These are phyloP conservation scores for Fusarium keratoplasticum DNA, from an alignment of 2,329 filamentous ascomycete species.

Conservation along the genomic window DNA sequence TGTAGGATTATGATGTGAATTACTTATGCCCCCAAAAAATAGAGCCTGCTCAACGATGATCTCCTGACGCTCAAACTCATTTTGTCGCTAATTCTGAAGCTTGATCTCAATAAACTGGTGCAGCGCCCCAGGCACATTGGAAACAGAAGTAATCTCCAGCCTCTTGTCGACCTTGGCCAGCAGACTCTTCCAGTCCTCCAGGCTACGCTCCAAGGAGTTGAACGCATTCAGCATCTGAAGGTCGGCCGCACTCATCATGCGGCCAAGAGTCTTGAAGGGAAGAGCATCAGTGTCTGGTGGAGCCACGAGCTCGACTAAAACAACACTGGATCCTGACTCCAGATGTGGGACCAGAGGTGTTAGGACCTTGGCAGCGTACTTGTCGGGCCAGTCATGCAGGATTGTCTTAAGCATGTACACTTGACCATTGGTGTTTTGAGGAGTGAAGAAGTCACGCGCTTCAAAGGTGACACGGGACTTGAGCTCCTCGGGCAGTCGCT, in stretches of 20 bases:
- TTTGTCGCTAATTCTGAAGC: not conserved
- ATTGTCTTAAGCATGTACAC: conserved; percentile 65
- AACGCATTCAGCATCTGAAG: conserved; percentile 61
- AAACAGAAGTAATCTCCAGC: conserved; percentile 14
- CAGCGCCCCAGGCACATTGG: conserved; percentile 3
- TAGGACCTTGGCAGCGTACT: conserved; percentile 53
- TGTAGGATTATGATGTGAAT: not conserved
- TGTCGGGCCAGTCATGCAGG: conserved; percentile 66
- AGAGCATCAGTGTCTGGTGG: conserved; percentile 40
- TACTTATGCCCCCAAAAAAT: not conserved
- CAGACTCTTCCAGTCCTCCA: conserved; percentile 23
- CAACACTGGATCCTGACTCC: conserved; percentile 54
- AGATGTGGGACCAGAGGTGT: conserved; percentile 56
- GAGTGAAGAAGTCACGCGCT: conserved; percentile 52
- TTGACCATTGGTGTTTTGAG: conserved; percentile 53
- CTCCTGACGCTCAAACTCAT: not conserved
- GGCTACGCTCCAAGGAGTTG: conserved; percentile 48
- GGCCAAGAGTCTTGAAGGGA: not conserved
- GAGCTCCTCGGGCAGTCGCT: conserved; percentile 37
- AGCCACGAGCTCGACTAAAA: conserved; percentile 51
- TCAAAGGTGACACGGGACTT: conserved; percentile 49
- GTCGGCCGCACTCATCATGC: conserved; percentile 40
- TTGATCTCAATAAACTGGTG: conserved; percentile 15
- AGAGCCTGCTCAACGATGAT: not conserved
- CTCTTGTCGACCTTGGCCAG: conserved; percentile 26